Base-by-base conservation (phyloP, 345 rosid genomes). In the Excoecaria cochinchinensis region DNA sequence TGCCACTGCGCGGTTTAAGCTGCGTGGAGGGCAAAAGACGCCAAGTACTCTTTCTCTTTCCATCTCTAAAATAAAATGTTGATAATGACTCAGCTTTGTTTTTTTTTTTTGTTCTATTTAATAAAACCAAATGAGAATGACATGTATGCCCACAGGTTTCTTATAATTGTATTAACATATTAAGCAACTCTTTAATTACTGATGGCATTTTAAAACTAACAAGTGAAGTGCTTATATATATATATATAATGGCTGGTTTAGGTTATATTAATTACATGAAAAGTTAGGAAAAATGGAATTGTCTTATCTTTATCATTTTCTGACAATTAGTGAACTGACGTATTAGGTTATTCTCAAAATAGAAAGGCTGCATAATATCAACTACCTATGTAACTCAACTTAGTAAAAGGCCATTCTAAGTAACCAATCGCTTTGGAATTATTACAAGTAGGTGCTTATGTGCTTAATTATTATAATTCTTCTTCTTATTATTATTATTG, bases 21-120 rank as follows among this genome's bases (percentile, higher is more conserved):
- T 78, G 89, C 84, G 83, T 87, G 76, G 87, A 85, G 82, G 81
- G 82, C 89, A 86, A 82, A 87, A 86, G 88, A 88, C 84, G 94
- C 90, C 84, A 86, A 40, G 86, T 77, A 74, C n/a, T 53, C 12
- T 53, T 78, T 57, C 42, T 74, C 69, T 71, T 64, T 48, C 38
- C 76, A 72, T 74, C 74, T 79, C 76, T 50, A 16, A 62, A 70
- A 72, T 62, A 6, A 62, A 70, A 72, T 62, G 75, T 81, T 85
- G 83, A 84, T 73, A 79, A 77, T 82, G 87, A 88, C 90, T 86
- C 73, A 69, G 48, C 78, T 71, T 75, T 74, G 73, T 67, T 61
- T 51, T 56, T 79, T 59, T 65, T 70, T 24, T 62, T 40, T 38
- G 66, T 73, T 75, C 16, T 77, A 50, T 64, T 76, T 69, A 69